Conservation (phyloP, 768 basidiomycete genomes). For the Ramaria rubella region DNA sequence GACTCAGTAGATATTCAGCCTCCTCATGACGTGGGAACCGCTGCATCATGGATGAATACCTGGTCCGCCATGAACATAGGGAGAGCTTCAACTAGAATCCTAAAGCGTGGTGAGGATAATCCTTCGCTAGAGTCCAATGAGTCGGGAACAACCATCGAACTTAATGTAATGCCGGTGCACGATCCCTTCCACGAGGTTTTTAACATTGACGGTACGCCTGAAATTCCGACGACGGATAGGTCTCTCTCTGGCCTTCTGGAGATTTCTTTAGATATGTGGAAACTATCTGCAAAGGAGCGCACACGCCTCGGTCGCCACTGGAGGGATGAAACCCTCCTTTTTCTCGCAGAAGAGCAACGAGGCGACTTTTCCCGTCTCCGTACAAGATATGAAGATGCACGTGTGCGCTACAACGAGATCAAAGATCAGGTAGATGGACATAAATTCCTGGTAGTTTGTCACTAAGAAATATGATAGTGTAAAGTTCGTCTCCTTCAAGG, state of each 20-base stretch:
- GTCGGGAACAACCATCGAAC: too few species aligned
- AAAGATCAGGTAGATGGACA: slow-evolving; percentile 44
- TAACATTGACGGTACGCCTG: slow-evolving; percentile 32
- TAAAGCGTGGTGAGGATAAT: not conserved
- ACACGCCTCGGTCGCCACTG: slow-evolving; percentile 38
- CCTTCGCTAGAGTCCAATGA: not conserved
- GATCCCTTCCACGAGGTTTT: slow-evolving; percentile 33
- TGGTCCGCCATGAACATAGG: not conserved
- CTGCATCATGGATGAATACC: not conserved
- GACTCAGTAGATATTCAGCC: too few species aligned
- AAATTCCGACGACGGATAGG: slow-evolving; percentile 31
- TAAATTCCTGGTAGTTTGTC: not conserved
- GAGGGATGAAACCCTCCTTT: slow-evolving; percentile 35
- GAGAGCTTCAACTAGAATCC: not conserved
- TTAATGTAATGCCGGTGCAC: not conserved
- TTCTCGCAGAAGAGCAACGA: slow-evolving; percentile 24
- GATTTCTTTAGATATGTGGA: slow-evolving; percentile 41
- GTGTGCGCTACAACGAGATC: slow-evolving; percentile 31
- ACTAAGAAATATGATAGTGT: slow-evolving; percentile 31
- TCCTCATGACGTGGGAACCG: not conserved
- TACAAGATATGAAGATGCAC: slow-evolving; percentile 35
- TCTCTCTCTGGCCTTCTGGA: slow-evolving; percentile 32
- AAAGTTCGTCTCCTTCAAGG: slow-evolving; percentile 47
- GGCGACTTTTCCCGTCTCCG: slow-evolving; percentile 40
- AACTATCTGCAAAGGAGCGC: slow-evolving; percentile 47